These are phyloP conservation scores for Neonectria coccinea DNA, from an alignment of 2,329 filamentous ascomycete species.

Conservation along the genomic window DNA sequence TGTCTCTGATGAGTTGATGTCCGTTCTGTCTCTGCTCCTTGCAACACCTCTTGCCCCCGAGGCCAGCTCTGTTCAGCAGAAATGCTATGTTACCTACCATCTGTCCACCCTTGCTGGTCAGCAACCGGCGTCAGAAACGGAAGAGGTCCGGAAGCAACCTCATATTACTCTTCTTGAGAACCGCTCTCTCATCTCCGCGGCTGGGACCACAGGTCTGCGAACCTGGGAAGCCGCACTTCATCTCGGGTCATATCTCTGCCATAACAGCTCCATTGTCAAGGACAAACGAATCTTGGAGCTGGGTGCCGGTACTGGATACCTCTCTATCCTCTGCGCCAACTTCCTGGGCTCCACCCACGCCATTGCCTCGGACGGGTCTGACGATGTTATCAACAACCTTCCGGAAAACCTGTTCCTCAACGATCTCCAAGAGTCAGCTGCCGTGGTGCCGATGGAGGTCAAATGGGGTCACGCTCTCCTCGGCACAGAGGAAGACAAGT, in stretches of 20 bases:
- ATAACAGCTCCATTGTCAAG: conserved; percentile 57
- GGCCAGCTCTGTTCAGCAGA: conserved; percentile 73
- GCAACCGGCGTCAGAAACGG: conserved; percentile 9
- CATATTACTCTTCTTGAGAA: conserved; percentile 76
- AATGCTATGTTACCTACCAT: conserved; percentile 80
- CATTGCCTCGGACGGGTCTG: conserved; percentile 79
- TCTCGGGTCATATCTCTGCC: conserved; percentile 75
- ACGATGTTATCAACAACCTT: conserved; percentile 75
- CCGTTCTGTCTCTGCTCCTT: conserved; percentile 73
- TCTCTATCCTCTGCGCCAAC: conserved; percentile 80
- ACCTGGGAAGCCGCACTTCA: conserved; percentile 87
- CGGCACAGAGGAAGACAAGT: conserved; percentile 66
- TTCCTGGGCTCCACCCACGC: conserved; percentile 70
- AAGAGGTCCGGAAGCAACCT: conserved; percentile 7
- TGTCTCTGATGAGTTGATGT: conserved; percentile 84
- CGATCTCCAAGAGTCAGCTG: conserved; percentile 62
- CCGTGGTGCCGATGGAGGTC: conserved; percentile 65
- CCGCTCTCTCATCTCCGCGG: conserved; percentile 74
- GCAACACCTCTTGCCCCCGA: conserved; percentile 73
- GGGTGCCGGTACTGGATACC: conserved; percentile 80
- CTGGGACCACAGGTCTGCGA: conserved; percentile 79
- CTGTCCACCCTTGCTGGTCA: conserved; percentile 51
- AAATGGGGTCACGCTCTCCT: conserved; percentile 73
- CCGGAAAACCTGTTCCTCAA: conserved; percentile 78
- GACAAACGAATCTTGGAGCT: conserved; percentile 76